Evolutionary conservation across 805 yeast species (phyloP).

Genomic region (Yarrowia bubula): DNA sequence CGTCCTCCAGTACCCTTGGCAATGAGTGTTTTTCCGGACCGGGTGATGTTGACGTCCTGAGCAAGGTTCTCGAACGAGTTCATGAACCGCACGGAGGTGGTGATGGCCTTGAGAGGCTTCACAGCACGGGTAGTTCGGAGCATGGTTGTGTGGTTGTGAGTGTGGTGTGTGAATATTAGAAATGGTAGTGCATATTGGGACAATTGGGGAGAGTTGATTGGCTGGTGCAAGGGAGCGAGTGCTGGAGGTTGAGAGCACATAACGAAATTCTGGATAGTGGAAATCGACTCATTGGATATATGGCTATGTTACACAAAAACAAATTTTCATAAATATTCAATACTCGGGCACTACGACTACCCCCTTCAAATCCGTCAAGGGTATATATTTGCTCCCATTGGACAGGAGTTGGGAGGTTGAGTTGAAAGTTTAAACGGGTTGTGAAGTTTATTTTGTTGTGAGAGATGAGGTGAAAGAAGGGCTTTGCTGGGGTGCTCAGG

Average conservation of each 20-base stretch:
- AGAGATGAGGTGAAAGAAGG: too few relatives aligned
- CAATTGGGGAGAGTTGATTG: not conserved
- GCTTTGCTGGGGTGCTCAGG: too few relatives aligned
- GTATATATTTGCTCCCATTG: not conserved
- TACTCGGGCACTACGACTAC: too few relatives aligned
- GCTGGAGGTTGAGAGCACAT: not conserved
- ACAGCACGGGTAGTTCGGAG: constrained; percentile 25
- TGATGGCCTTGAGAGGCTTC: constrained; percentile 21
- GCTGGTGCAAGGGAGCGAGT: not conserved
- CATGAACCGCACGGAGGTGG: constrained; percentile 32
- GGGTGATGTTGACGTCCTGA: constrained; percentile 62
- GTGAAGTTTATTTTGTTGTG: too few relatives aligned
- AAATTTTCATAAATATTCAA: too few relatives aligned
- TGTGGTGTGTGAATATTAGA: not conserved
- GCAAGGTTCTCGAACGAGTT: constrained; percentile 43
- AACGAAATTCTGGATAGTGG: not conserved
- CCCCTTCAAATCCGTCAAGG: too few relatives aligned
- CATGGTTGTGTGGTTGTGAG: not conserved
- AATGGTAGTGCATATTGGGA: constrained; percentile 14
- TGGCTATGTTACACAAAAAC: too few relatives aligned
- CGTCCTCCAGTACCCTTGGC: constrained; percentile 74
- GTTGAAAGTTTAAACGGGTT: too few relatives aligned
- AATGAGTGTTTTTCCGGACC: constrained; percentile 69
- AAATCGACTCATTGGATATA: not conserved
- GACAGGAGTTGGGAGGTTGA: not conserved